Evolutionary conservation across 805 yeast genomes (phyloP), one percentile per base, ranked within the genome.

Genomic region (Debaryomyces hansenii): DNA sequence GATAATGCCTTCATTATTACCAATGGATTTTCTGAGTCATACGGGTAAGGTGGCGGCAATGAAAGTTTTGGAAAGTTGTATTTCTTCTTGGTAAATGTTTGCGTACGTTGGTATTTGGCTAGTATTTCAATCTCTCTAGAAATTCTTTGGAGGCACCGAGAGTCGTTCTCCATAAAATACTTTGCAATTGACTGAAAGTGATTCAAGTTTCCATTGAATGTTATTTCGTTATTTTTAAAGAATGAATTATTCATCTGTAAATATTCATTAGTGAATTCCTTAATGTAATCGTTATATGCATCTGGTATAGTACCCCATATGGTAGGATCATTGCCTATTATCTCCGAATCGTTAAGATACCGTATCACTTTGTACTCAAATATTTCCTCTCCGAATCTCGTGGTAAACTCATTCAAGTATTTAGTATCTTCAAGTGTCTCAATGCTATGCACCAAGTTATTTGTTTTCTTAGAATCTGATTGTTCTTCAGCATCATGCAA

Each of bases 321-420:
- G 20, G 41, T 24, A 1, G 42, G 35, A 18, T 50, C 49, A n/a
- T 47, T 38, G 4, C 40, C 34, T 6, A 54, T 29, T 4, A 56
- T 29, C 5, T 49, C 45, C 14, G 39, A 44, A 21, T 54, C 49
- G 35, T 56, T 56, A n/a, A 56, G 33, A 20, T 38, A 45, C 14
- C 42, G 37, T 15, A 53, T 31, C 4, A 53, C 39, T 14, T 46
- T 46, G 34, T 53, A 56, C 27, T 48, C 46, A 20, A 53, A 49
- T 3, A 55, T 24, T 15, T 54, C 54, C 41, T 46, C 44, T 4
- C 61, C 61, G 14, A 50, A 34, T 8, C 37, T 32, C 4, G 49
- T 42, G 9, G 46, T 32, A 28, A 37, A 41, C 14, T 18, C 14
- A 18, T 43, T 49, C 31, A n/a, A 34, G 29, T 35, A 44, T 20